Percentiles rank a stretch among this genome's conserved stretches.
Conservation (phyloP, 257 asterid species). For the Fraxinus quadrangulata region DNA sequence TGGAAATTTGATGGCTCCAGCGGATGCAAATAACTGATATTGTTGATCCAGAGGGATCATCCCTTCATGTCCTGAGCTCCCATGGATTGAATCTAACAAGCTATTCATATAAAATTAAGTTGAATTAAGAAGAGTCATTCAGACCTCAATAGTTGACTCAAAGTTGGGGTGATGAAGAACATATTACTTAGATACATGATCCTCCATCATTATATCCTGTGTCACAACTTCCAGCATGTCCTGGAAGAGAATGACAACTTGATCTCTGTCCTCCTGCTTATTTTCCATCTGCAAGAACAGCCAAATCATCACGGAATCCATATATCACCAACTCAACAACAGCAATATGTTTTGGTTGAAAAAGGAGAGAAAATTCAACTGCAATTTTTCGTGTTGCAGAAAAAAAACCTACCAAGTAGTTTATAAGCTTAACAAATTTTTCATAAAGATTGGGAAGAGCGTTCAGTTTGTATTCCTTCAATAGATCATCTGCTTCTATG, state of each 20-base stretch:
- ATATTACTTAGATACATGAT: slow-evolving; percentile 74
- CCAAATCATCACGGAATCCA: slow-evolving; percentile 25
- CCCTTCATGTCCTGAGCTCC: slow-evolving; percentile 83
- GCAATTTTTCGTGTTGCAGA: slow-evolving; percentile 3
- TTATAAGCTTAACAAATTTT: slow-evolving; percentile 84
- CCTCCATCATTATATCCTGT: slow-evolving; percentile 96
- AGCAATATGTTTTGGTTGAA: slow-evolving; percentile 17
- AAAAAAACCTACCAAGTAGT: slow-evolving; percentile 72
- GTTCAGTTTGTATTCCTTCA: slow-evolving; percentile 65
- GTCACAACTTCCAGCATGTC: slow-evolving; percentile 98
- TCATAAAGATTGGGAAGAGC: slow-evolving; percentile 91
- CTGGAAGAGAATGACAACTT: slow-evolving; percentile 96
- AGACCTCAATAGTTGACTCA: slow-evolving; percentile 26
- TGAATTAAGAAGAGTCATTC: slow-evolving; percentile 23
- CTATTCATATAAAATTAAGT: slow-evolving; percentile 41
- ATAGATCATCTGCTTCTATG: slow-evolving; percentile 57
- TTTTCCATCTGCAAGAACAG: slow-evolving; percentile 70
- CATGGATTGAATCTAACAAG: slow-evolving; percentile 85
- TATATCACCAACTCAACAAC: slow-evolving; percentile 10
- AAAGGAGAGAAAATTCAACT: slow-evolving; percentile 4
- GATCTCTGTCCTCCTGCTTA: slow-evolving; percentile 93
- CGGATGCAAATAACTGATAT: slow-evolving; percentile 96
- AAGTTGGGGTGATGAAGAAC: slow-evolving; percentile 20
- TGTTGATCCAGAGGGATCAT: slow-evolving; percentile 85
- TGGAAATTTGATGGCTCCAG: slow-evolving; percentile 94